Evolutionary conservation across 441 rosid genomes (phyloP), one percentile per base, ranked within the genome.

Genomic region (Breynia disticha): DNA sequence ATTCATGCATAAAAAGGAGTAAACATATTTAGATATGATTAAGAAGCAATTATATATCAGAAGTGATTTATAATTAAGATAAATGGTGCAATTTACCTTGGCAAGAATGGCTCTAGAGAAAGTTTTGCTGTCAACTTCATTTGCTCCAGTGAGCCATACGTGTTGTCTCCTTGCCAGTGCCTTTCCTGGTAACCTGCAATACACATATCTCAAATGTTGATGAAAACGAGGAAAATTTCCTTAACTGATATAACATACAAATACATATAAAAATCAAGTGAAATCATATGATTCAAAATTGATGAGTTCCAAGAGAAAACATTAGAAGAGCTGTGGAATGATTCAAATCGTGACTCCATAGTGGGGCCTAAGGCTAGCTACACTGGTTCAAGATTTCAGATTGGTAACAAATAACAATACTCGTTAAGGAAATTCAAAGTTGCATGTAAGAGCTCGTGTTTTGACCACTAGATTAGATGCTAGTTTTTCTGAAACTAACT

Each of bases 21-120:
- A 39, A 10, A 39, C 43, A 14, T 14, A 39, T 2, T 39, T 39
- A 39, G 43, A 7, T 24, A 24, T 24, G 7, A 24, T 24, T 24
- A 24, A 24, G 32, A 3, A 24, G 32, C 4, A 24, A 24, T 24
- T 24, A 7, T 24, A n/a, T n/a, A n/a, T n/a, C n/a, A n/a, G n/a
- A 39, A 46, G 43, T 16, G 50, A 54, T 10, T 16, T 41, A 17
- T 35, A 45, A 10, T 19, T 24, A 4, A 24, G 18, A 45, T 35
- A 15, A 41, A n/a, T 43, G 50, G 10, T 44, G 22, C 16, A 5
- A 28, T 21, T 6, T 67, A 93, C 99, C 96, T 86, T 89, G 47
- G 98, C 98, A 15, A 89, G 90, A 64, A 93, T 89, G 46, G 97
- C 93, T 75, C 99, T 77, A 13, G 88, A 69, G 55, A 89, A 89